Evolutionary conservation across 148 eudicot genomes (phyloP).

Genomic region (Nyssa sinensis): DNA sequence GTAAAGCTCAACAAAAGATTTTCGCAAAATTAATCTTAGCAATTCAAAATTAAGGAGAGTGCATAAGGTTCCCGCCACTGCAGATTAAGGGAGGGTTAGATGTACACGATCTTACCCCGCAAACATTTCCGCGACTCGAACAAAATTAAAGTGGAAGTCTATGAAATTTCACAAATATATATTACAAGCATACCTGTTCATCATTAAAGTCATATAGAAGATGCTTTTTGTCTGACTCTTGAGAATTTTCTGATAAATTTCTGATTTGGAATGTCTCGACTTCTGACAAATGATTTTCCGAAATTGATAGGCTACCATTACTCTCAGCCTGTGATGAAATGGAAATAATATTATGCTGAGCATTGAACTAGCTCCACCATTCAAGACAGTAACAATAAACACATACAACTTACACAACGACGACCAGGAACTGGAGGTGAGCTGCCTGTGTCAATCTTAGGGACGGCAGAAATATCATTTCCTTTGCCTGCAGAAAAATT

Average conservation of each 20-base stretch:
- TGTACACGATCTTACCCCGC: no score
- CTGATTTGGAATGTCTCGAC: conserved; percentile 26
- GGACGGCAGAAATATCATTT: conserved; percentile 30
- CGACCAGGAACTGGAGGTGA: conserved; percentile 36
- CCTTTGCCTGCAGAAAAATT: conserved; percentile 42
- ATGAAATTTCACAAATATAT: not conserved
- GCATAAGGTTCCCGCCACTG: no score
- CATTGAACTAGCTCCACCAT: conserved; percentile 19
- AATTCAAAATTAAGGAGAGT: no score
- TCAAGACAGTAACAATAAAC: conserved; percentile 34
- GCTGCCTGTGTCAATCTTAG: conserved; percentile 26
- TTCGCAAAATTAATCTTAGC: no score
- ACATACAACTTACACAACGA: conserved; percentile 85
- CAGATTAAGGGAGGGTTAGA: no score
- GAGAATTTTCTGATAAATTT: conserved; percentile 26
- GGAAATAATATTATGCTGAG: conserved; percentile 32
- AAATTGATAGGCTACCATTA: conserved; percentile 46
- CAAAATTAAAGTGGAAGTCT: not conserved
- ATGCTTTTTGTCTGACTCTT: conserved; percentile 31
- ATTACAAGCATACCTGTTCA: conserved; percentile 54
- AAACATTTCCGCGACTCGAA: no score
- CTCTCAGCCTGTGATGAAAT: conserved; percentile 54
- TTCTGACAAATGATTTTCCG: conserved; percentile 38
- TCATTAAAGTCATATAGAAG: conserved; percentile 60
- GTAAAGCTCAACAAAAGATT: no score